Evolutionary conservation across 2,329 filamentous ascomycete species (phyloP).

Genomic region (Claviceps quebecensis): DNA sequence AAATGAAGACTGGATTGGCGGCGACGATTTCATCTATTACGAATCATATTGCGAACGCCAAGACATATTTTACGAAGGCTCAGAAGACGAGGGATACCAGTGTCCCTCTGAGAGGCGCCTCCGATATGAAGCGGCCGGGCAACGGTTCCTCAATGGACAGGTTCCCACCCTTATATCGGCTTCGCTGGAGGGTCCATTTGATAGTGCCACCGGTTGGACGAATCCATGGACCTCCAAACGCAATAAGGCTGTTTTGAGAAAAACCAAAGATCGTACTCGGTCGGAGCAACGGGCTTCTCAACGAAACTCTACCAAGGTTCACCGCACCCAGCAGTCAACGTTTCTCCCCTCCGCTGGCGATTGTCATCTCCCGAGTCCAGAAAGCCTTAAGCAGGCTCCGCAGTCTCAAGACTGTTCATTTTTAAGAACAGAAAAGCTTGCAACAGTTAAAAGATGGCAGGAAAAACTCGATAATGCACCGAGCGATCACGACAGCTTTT

Average conservation of each 20-base stretch:
- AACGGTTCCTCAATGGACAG: constrained; percentile 42
- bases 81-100: constrained; percentile 42
- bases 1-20: constrained; percentile 11
- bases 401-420: constrained; percentile 15
- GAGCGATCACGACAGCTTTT: constrained; percentile 9
- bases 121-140: constrained; percentile 45
- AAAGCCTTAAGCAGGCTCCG: constrained; percentile 23
- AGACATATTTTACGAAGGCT: constrained; percentile 40
- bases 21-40: constrained; percentile 29
- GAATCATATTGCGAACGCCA: constrained; percentile 25
- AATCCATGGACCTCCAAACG: constrained; percentile 19
- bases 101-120: constrained; percentile 30
- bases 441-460: constrained; percentile 20
- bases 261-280: not conserved
- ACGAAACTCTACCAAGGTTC: constrained; percentile 3
- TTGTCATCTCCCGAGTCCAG: constrained; percentile 29
- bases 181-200: constrained; percentile 47
- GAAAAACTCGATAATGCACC: constrained; percentile 7
- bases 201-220: constrained; percentile 17
- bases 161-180: constrained; percentile 46
- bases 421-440: constrained; percentile 18
- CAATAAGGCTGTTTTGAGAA: not conserved
- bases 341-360: constrained; percentile 11
- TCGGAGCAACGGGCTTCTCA: not conserved
- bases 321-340: constrained; percentile 1